A percentile compares a stretch with the other conserved stretches of the same genome.
Conservation (phyloP, 2,329 filamentous ascomycete species). For the Scortechinia acanthostroma region DNA sequence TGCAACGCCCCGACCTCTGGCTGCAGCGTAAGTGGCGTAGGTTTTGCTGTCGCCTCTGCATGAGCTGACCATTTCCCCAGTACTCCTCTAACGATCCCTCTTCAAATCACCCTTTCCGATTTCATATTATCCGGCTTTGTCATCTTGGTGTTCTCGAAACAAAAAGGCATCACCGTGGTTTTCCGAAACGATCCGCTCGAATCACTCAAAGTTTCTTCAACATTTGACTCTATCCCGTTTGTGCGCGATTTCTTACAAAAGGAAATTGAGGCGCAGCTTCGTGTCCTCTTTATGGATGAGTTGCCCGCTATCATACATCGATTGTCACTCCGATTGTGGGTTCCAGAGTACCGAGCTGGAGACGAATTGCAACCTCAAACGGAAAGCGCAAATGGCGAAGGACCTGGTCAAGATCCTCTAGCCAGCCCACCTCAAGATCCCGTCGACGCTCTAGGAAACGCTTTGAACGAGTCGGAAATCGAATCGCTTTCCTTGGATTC, state of each 20-base stretch:
- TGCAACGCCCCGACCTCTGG: constrained; percentile 55
- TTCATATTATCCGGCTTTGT: constrained; percentile 61
- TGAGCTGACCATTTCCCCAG: constrained; percentile 12
- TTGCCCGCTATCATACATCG: constrained; percentile 62
- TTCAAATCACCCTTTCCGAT: constrained; percentile 62
- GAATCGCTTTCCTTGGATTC: constrained; percentile 48
- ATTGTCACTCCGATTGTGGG: constrained; percentile 52
- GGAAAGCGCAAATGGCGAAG: constrained; percentile 25
- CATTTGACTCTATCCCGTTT: constrained; percentile 64
- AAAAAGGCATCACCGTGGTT: constrained; percentile 62
- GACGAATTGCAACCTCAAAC: constrained; percentile 31
- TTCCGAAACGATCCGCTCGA: constrained; percentile 64
- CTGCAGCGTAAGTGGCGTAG: constrained; percentile 36
- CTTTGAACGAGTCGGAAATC: constrained; percentile 41
- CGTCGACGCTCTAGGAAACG: constrained; percentile 45
- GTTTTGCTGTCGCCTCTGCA: background rate
- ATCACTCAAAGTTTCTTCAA: constrained; percentile 61
- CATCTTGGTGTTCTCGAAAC: constrained; percentile 62
- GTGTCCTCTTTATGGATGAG: constrained; percentile 64
- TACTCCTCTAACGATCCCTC: constrained; percentile 56
- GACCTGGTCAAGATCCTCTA: constrained; percentile 43
- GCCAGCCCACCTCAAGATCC: constrained; percentile 48
- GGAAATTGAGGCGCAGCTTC: constrained; percentile 58
- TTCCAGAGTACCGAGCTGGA: constrained; percentile 46
- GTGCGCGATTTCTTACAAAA: constrained; percentile 62